A percentile compares a stretch with the other conserved stretches of the same genome.
Conservation (phyloP, 2,329 filamentous ascomycete species). For the Fusarium sulawesiense region DNA sequence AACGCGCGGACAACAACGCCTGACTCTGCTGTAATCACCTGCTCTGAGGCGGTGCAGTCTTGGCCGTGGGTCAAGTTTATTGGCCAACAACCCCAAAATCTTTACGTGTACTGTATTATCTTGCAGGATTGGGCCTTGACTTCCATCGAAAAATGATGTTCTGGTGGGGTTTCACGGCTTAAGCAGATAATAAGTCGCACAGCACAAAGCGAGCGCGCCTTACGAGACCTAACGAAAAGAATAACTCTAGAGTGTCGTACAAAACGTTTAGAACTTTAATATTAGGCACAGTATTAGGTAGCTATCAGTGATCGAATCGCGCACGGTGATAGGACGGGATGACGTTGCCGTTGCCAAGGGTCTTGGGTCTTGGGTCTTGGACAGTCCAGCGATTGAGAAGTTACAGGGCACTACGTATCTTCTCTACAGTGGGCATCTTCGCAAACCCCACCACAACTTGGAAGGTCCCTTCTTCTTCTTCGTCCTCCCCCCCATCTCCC, state of each 20-base stretch:
- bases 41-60: slow-evolving; percentile 31
- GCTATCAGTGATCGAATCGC: background rate
- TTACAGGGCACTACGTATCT: slow-evolving; percentile 17
- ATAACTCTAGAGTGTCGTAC: slow-evolving; percentile 6
- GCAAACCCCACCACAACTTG: slow-evolving; percentile 36
- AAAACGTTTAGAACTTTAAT: background rate
- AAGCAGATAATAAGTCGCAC: background rate
- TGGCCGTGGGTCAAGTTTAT: slow-evolving; percentile 21
- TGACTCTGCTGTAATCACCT: slow-evolving; percentile 17
- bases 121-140: background rate
- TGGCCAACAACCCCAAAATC: background rate
- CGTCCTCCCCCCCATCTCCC: slow-evolving; percentile 3
- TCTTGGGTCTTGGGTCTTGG: slow-evolving; percentile 26
- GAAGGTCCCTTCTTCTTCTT: slow-evolving; percentile 23
- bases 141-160: background rate
- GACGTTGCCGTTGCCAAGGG: slow-evolving; percentile 35
- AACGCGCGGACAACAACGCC: slow-evolving; percentile 8
- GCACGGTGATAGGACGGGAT: slow-evolving; percentile 23
- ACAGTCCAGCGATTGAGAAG: slow-evolving; percentile 6
- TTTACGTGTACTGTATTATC: background rate
- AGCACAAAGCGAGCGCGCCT: background rate
- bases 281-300: background rate
- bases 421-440: slow-evolving; percentile 4
- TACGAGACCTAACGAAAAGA: background rate
- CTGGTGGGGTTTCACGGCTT: background rate